Evolutionary conservation across 2,329 filamentous ascomycete species (phyloP).

Genomic region (Xylaria polymorpha): DNA sequence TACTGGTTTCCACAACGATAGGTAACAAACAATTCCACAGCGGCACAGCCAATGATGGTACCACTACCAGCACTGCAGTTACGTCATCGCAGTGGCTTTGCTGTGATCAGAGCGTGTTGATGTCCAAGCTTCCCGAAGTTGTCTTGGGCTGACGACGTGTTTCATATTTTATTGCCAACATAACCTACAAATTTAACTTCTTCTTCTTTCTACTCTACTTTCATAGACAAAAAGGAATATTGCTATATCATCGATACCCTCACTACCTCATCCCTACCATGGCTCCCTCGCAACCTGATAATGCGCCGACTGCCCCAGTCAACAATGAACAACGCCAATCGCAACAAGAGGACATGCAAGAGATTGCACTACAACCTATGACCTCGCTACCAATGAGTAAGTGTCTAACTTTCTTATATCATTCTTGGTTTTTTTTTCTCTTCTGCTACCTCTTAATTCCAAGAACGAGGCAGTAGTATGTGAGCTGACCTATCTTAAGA

Average conservation of each 20-base stretch:
- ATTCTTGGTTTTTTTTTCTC: background rate
- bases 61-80: background rate
- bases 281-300: slow-evolving; percentile 35
- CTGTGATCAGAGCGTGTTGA: slow-evolving; percentile 1
- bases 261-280: slow-evolving; percentile 7
- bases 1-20: background rate
- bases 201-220: background rate
- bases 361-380: slow-evolving; percentile 36
- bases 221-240: background rate
- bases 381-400: slow-evolving; percentile 35
- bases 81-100: slow-evolving; percentile 26
- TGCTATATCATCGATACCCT: background rate
- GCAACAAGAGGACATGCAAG: slow-evolving; percentile 32
- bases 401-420: background rate
- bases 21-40: background rate
- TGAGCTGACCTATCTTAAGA: slow-evolving; percentile 34
- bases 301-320: slow-evolving; percentile 6
- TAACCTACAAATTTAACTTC: slow-evolving; percentile 14
- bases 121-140: slow-evolving; percentile 2
- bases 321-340: slow-evolving; percentile 27
- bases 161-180: slow-evolving; percentile 1
- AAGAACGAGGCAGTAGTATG: background rate
- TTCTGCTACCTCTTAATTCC: background rate
- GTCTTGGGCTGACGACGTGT: slow-evolving; percentile 11
- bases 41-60: background rate